Base-by-base conservation (phyloP, 257 asterid species). In the Oldenlandia corymbosa region DNA sequence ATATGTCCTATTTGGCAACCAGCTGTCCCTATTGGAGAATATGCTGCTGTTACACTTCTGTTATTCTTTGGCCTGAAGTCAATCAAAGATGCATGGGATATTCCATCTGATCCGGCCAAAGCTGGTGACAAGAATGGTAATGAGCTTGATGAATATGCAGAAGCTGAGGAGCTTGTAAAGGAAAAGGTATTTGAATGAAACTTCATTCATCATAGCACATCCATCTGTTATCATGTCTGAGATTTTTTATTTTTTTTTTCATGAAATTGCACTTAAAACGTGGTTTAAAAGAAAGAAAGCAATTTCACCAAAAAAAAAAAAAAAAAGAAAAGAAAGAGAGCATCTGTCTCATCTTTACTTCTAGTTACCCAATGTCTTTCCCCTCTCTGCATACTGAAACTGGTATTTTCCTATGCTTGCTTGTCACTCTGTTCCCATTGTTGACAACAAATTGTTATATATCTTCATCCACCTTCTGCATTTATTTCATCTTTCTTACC, bases 151-250 rank as follows among this genome's bases (percentile, higher is more conserved):
- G 99, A 93, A 76, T 88, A 69, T 77, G 81, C 69, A 23, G 99
- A 93, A 83, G 99, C 98, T 14, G 98, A 91, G 79, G 98, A 83
- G 81, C 98, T 91, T 74, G 96, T 91, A 49, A 91, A 88, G 73
- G 88, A 86, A 77, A 83, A 89, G 89, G 98, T 89, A 67, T 32
- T 60, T 6, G 0, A 31, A 24, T 42, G 16, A 24, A 27, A 53
- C 55, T 16, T 20, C 58, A 67, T 13, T 30, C 26, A 30, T 14
- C 54, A 34, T 5, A 46, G 27, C 23, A 56, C 23, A 4, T 34
- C 62, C 54, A 30, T 54, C 14, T n/a, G n/a, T n/a, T n/a, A n/a
- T n/a, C n/a, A n/a, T n/a, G n/a, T 24, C 57, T 23, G 10, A 24
- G 21, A 20, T 51, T 1, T 18, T 52, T 7, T 32, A 52, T 21